Percentiles rank a stretch among this genome's conserved stretches.
Conservation (phyloP, 2,329 filamentous ascomycete genomes). For the Fusarium gaditjirri region DNA sequence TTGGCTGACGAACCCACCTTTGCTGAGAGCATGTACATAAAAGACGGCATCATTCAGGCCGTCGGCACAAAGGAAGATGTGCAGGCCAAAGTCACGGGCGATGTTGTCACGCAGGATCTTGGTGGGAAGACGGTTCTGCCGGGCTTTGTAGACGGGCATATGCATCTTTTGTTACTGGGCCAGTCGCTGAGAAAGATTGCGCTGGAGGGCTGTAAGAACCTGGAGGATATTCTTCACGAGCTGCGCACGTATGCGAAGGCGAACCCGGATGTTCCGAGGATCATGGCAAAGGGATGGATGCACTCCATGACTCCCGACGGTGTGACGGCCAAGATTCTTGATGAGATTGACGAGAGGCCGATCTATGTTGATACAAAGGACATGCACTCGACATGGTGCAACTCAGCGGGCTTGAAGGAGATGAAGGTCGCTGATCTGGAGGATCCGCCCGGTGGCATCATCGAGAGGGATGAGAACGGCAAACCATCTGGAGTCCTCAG, state of each 20-base stretch:
- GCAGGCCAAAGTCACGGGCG: constrained; percentile 31
- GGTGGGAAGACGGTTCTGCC: constrained; percentile 57
- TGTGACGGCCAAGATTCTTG: constrained; percentile 57
- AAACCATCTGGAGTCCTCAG: constrained; percentile 61
- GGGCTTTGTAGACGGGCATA: constrained; percentile 67
- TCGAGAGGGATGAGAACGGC: constrained; percentile 61
- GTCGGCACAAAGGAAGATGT: constrained; percentile 48
- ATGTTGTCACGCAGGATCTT: constrained; percentile 42
- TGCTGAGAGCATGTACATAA: constrained; percentile 49
- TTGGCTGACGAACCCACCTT: constrained; percentile 44
- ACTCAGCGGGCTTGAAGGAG: constrained; percentile 60
- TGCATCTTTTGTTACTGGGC: constrained; percentile 65
- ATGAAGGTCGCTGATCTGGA: constrained; percentile 57
- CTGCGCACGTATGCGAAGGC: constrained; percentile 58
- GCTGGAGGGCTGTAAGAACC: constrained; percentile 58
- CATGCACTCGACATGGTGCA: constrained; percentile 68
- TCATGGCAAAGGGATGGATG: constrained; percentile 67
- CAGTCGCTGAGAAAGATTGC: constrained; percentile 63
- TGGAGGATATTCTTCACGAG: constrained; percentile 60
- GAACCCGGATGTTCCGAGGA: constrained; percentile 59
- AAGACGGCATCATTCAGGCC: constrained; percentile 49
- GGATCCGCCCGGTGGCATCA: constrained; percentile 62
- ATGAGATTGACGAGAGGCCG: constrained; percentile 63
- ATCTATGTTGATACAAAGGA: constrained; percentile 68
- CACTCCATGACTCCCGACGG: constrained; percentile 59